phyloP scores from a whole-genome alignment of 768 basidiomycete genomes.

The Fistulinella prunicolor region DNA sequence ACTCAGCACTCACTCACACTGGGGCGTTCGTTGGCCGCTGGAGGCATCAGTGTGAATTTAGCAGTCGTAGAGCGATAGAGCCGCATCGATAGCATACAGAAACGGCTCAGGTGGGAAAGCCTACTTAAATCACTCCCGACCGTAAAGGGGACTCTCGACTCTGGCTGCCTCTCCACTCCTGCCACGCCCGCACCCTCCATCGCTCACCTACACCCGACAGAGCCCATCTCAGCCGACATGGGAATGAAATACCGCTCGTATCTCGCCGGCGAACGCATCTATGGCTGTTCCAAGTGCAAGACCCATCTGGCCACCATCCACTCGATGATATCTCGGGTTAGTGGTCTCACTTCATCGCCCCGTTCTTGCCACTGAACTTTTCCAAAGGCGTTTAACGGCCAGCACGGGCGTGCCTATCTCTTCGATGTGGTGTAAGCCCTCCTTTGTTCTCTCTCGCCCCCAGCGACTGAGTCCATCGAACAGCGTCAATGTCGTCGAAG shows the following conservation, averaged over 20 bases:
- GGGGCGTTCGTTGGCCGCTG: no score
- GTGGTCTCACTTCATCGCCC: conserved; percentile 26
- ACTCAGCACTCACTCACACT: no score
- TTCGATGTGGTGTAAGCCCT: conserved; percentile 94
- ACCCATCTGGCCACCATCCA: conserved; percentile 91
- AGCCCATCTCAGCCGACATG: conserved; percentile 46
- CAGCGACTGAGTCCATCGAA: conserved; percentile 6
- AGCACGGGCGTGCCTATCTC: conserved; percentile 93
- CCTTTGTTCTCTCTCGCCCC: conserved; percentile 16
- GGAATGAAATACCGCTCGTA: conserved; percentile 89
- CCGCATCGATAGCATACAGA: conserved; percentile 4
- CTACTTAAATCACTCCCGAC: conserved; percentile 17
- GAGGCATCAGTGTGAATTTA: background rate
- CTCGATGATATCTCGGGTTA: conserved; percentile 85
- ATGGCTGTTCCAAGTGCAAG: conserved; percentile 82
- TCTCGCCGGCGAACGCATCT: conserved; percentile 80
- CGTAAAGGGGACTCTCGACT: conserved; percentile 22
- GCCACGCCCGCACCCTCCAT: conserved; percentile 17
- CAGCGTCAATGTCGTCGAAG: conserved; percentile 90
- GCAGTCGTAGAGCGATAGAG: background rate
- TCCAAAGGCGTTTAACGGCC: conserved; percentile 89
- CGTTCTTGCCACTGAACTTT: conserved; percentile 12
- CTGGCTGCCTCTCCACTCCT: conserved; percentile 5
- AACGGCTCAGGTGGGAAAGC: conserved; percentile 25
- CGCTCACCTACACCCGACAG: background rate